Percentiles rank a stretch among this genome's conserved stretches.
Evolutionary conservation across 805 yeast genomes (phyloP).

Genomic region (Candida multigemmis): DNA sequence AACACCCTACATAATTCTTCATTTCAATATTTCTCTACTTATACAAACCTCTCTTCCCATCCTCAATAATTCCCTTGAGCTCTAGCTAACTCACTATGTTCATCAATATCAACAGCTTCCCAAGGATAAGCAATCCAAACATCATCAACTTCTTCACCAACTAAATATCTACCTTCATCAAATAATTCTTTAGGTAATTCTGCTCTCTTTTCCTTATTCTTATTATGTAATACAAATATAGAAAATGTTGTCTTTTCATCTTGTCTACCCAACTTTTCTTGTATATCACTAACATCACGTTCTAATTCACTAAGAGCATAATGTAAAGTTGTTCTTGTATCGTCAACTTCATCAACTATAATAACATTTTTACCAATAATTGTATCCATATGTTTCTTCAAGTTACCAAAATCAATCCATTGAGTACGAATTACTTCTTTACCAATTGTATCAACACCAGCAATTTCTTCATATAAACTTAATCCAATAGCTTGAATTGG

Average conservation of each 20-base stretch:
- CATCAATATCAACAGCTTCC: conserved; percentile 78
- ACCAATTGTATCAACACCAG: conserved; percentile 52
- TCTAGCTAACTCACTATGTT: conserved; percentile 57
- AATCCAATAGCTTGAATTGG: conserved; percentile 67
- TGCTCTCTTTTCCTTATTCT: conserved; percentile 73
- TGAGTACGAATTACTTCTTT: conserved; percentile 81
- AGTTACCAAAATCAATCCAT: conserved; percentile 79
- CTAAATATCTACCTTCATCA: conserved; percentile 56
- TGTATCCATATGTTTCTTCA: conserved; percentile 60
- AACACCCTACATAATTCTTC: too few relatives aligned
- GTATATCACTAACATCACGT: conserved; percentile 53
- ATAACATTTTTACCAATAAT: conserved; percentile 73
- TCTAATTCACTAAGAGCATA: conserved; percentile 73
- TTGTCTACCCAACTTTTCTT: conserved; percentile 47
- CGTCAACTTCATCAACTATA: conserved; percentile 88
- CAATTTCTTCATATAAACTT: conserved; percentile 44
- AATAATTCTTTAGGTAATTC: conserved; percentile 56
- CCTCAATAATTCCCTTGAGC: conserved; percentile 53
- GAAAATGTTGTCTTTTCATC: conserved; percentile 59
- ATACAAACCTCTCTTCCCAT: too few relatives aligned
- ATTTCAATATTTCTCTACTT: too few relatives aligned
- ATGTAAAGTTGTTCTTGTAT: conserved; percentile 82
- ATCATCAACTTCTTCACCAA: conserved; percentile 70
- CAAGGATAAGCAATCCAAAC: conserved; percentile 87
- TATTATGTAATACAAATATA: conserved; percentile 78